Base-by-base conservation (phyloP, 768 basidiomycete genomes). In the Daedalea quercina region DNA sequence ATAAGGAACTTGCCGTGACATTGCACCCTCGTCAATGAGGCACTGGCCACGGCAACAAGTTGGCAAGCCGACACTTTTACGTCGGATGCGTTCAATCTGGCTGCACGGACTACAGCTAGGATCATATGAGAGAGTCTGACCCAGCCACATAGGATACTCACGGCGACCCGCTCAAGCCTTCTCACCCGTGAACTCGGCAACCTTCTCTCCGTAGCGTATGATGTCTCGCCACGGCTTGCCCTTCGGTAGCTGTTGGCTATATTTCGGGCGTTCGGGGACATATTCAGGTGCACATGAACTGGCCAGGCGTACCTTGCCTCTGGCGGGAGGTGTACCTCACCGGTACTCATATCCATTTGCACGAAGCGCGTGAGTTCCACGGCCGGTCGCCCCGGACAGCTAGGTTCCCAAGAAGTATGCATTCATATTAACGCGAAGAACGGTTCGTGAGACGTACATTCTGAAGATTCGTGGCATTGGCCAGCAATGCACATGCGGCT, bases 381-480 rank as follows among this genome's bases (percentile, higher is more conserved):
- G 9, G 84, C 82, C 46, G 89, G 80, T 47, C 69, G 67, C 20
- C 76, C 75, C 45, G 76, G 73, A 65, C 90, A 92, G 57, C 90
- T 92, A 45, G 45, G 52, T 52, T 35, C 46, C 50, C 28, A 47
- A 11, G 24, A 9, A 23, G 9, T 13, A 23, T 19, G 44, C 53
- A 20, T 24, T 43, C 37, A 28, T 11, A 33, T n/a, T n/a, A n/a
- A 13, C 35, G 25, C 45, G 53, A 37, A 61, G 41, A 63, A 54
- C 26, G 19, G 19, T 47, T 53, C 31, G 35, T 23, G 55, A 9
- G 58, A 62, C 81, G 68, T 61, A 87, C 90, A 88, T 70, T 65
- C 75, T 73, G 60, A 94, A 87, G 24, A 92, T 73, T 15, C 91
- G 80, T 25, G 85, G 79, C 43, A 93, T 68, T 6, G 89, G 90